Base-by-base conservation (phyloP, 495 filamentous ascomycete genomes). In the Bombardia bombarda region DNA sequence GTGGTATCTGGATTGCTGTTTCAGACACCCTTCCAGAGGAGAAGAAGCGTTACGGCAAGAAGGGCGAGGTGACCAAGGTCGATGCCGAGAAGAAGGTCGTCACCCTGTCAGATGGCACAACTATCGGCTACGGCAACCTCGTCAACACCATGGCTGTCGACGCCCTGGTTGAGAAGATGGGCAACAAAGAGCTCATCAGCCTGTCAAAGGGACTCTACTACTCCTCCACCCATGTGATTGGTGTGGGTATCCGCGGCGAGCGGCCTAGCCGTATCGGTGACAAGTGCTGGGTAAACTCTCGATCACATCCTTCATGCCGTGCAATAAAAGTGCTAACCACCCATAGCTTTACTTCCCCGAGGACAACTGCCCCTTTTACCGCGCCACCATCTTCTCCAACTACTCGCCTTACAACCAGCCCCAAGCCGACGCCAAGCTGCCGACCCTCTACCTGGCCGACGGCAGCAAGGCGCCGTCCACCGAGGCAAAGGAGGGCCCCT, bases 311-410 rank as follows among this genome's bases (percentile, higher is more conserved):
- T n/a, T 21, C 28, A 5, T 8, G 17, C 9, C 26, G 25, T 4
- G 13, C 12, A 1, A 13, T 18, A 8, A 21, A 38, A 7, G 9
- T 34, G 36, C 53, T 60, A 45, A 64, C 49, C 42, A n/a, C 51
- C 14, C 12, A 6, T 51, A 84, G 87, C 79, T 99, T 42, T 99
- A 99, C 80, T 99, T 97, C 82, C 92, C 92, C 50, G 93, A 99
- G 64, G 82, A 95, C 66, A 80, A 99, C 79, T 95, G 90, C 76
- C 89, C 88, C 61, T 99, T 99, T 81, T 99, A 99, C 76, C 88
- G 92, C 56, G 92, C 92, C 58, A 99, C 92, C 49, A 97, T 99
- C 71, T 99, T 99, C 81, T 97, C 92, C 69, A 99, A 99, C 81
- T 99, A 99, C 77, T 97, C 93, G 14, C 92, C 90, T 45, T 78